Evolutionary conservation across 352 stramenopile genomes (phyloP).

Genomic region (Thraustotheca clavata): DNA sequence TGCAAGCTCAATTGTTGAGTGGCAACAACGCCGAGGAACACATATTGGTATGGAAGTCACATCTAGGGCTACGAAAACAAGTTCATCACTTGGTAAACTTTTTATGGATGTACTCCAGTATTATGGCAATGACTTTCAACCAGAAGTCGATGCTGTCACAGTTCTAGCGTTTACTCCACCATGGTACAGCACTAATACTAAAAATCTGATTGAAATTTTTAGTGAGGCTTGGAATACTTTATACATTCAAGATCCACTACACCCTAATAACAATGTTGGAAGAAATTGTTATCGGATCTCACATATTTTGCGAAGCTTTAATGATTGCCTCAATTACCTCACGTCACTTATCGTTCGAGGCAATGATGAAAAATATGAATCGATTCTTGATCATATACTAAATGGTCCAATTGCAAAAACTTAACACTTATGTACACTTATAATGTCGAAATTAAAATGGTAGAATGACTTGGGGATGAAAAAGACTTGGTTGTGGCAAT

Average conservation of each 20-base stretch:
- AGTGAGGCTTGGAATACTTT: constrained; percentile 21
- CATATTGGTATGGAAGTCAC: constrained; percentile 23
- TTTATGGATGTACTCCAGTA: constrained; percentile 81
- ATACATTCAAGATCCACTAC: constrained; percentile 65
- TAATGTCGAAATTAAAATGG: neutral
- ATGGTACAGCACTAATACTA: neutral
- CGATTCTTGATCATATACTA: constrained; percentile 13
- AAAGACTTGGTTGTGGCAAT: neutral
- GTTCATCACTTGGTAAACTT: constrained; percentile 43
- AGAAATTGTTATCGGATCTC: constrained; percentile 79
- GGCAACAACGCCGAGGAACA: neutral
- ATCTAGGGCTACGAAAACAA: constrained; percentile 28
- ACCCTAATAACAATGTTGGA: constrained; percentile 67
- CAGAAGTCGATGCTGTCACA: constrained; percentile 54
- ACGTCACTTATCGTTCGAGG: constrained; percentile 73
- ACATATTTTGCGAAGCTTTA: constrained; percentile 75
- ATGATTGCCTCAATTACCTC: constrained; percentile 73
- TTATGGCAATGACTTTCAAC: constrained; percentile 74
- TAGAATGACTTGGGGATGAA: neutral
- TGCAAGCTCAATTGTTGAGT: neutral
- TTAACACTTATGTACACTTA: neutral
- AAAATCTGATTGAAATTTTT: neutral
- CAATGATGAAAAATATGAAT: constrained; percentile 32
- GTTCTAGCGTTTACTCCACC: constrained; percentile 27
- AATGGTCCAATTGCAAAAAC: neutral